phyloP scores from a whole-genome alignment of 306 rosid genomes.

The Quercus mongolica region DNA sequence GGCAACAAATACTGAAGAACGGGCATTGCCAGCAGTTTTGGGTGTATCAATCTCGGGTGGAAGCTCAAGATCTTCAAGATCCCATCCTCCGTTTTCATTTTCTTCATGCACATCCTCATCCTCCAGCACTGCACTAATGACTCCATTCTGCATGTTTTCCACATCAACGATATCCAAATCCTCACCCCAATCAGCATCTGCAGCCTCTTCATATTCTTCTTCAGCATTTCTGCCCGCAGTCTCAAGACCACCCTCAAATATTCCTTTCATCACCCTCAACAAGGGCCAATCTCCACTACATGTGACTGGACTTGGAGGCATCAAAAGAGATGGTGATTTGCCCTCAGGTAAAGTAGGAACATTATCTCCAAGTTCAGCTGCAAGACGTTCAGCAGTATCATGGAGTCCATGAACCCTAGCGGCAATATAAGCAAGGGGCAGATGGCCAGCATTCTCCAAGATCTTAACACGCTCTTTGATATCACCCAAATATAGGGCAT shows the following conservation, averaged over 20 bases:
- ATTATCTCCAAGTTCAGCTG: constrained; percentile 71
- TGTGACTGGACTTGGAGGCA: constrained; percentile 69
- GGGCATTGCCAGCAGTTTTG: constrained; percentile 48
- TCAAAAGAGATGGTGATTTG: constrained; percentile 67
- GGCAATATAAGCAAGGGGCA: constrained; percentile 78
- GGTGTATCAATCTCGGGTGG: constrained; percentile 88
- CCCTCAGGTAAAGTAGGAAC: constrained; percentile 73
- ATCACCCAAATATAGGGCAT: constrained; percentile 83
- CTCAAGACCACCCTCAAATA: constrained; percentile 82
- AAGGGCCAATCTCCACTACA: constrained; percentile 94
- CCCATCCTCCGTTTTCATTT: constrained; percentile 77
- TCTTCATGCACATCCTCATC: constrained; percentile 63
- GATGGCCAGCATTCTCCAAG: constrained; percentile 82
- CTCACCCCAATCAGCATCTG: constrained; percentile 74
- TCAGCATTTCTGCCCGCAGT: constrained; percentile 33
- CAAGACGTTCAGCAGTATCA: constrained; percentile 75
- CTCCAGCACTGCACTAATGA: constrained; percentile 46
- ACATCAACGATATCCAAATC: constrained; percentile 72
- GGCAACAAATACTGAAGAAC: constrained; percentile 59
- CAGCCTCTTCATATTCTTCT: constrained; percentile 70
- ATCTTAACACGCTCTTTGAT: constrained; percentile 75
- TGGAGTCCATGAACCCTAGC: constrained; percentile 75
- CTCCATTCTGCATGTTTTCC: constrained; percentile 65
- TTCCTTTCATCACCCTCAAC: constrained; percentile 73
- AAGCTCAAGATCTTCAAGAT: constrained; percentile 81